Percentiles rank a stretch among this genome's conserved stretches.
phyloP scores from a whole-genome alignment of 2,329 filamentous ascomycete species.

The Arthrobotrys iridis region DNA sequence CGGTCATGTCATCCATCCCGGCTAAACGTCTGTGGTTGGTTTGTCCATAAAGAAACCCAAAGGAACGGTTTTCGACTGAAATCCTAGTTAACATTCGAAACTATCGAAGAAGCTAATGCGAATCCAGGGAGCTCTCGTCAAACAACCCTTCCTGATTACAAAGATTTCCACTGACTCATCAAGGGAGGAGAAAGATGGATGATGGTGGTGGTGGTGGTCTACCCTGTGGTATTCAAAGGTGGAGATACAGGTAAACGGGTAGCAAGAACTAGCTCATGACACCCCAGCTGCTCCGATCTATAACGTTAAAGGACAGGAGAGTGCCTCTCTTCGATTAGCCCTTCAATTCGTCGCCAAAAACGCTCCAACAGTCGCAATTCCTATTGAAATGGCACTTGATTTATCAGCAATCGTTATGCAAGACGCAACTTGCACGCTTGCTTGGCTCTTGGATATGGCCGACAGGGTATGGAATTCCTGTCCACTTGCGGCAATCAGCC shows the following conservation, averaged over 20 bases:
- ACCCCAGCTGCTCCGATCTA: slow-evolving; percentile 10
- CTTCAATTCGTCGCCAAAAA: slow-evolving; percentile 3
- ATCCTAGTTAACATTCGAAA: slow-evolving; percentile 7
- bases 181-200: not conserved
- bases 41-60: slow-evolving; percentile 22
- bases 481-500: slow-evolving; percentile 49
- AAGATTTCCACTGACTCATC: slow-evolving; percentile 50
- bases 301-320: slow-evolving; percentile 40
- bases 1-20: slow-evolving; percentile 33
- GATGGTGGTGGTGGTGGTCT: not conserved
- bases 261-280: slow-evolving; percentile 29
- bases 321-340: slow-evolving; percentile 3
- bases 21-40: slow-evolving; percentile 21
- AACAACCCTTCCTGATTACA: slow-evolving; percentile 30
- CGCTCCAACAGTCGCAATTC: slow-evolving; percentile 24
- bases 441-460: not conserved
- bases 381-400: slow-evolving; percentile 33
- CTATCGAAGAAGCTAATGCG: slow-evolving; percentile 30
- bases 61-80: slow-evolving; percentile 16
- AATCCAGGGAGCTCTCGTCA: slow-evolving; percentile 42
- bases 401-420: slow-evolving; percentile 46
- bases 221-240: not conserved
- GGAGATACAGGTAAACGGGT: not conserved
- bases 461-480: slow-evolving; percentile 41
- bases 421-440: slow-evolving; percentile 6